Base-by-base conservation (phyloP, 169 alveolate species). In the Plasmodium reichenowi region DNA sequence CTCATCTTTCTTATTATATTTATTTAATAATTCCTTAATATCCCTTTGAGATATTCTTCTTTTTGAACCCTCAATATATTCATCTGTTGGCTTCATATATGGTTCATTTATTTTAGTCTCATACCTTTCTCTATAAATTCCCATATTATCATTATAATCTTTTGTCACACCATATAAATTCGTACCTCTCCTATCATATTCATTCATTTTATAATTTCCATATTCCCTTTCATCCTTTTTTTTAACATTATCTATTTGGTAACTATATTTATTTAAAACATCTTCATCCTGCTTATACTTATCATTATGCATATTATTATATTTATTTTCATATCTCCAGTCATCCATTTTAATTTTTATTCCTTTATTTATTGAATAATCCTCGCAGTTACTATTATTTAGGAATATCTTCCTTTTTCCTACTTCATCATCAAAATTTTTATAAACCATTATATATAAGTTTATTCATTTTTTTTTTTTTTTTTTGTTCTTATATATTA, bases 11-110 rank as follows among this genome's bases (percentile, higher is more conserved):
- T 76, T 76, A 26, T 50, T 63, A 64, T 76, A 76, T 43, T 76
- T 76, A 29, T 20, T 17, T 64, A 62, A 63, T 45, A 76, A 48
- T n/a, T 76, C 76, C 15, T 63, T 32, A 13, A 76, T 64, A n/a
- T 76, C 63, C 48, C 26, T 76, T 38, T 64, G 38, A 47, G 70
- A 76, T 22, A 15, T 17, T 38, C 52, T 76, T 76, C 22, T 76
- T 70, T 58, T 64, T n/a, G 59, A 62, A 9, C 74, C 5, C 9
- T 38, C 47, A 38, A 38, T 38, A 38, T 60, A 74, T 45, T 54
- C 13, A 29, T 24, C 26, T 15, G 56, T 54, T 26, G 64, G 29
- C 17, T 70, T 29, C 9, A 26, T 20, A 12, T 24, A 54, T 48
- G 54, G 56, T 22, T 72, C n/a, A 63, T 54, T 20, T 1, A 54